phyloP scores from a whole-genome alignment of 306 rosid genomes.

The Chamaecrista fasciculata region DNA sequence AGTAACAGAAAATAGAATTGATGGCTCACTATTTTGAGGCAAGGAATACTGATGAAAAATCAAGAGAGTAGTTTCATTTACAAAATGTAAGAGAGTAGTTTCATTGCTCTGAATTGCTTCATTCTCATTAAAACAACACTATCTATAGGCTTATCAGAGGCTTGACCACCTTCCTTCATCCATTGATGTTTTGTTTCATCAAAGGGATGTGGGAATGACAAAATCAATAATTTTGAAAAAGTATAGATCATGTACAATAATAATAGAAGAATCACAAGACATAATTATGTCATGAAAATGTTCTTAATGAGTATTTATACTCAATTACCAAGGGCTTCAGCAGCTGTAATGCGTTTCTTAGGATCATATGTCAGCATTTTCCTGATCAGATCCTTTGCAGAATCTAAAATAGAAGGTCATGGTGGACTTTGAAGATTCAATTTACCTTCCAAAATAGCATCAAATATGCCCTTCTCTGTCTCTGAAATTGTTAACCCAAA shows the following conservation, averaged over 20 bases:
- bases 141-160: slow-evolving; percentile 74
- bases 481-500: slow-evolving; percentile 38
- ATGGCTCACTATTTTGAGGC: too few species aligned
- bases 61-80: too few species aligned
- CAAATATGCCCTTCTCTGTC: slow-evolving; percentile 64
- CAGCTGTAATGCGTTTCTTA: slow-evolving; percentile 74
- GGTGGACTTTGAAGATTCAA: slow-evolving; percentile 67
- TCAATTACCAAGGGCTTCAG: slow-evolving; percentile 83
- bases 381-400: slow-evolving; percentile 80
- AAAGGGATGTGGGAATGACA: not conserved
- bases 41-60: too few species aligned
- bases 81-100: too few species aligned
- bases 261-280: not conserved
- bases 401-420: slow-evolving; percentile 80
- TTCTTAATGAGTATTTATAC: too few species aligned
- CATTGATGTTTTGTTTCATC: slow-evolving; percentile 75
- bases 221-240: too few species aligned
- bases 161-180: slow-evolving; percentile 71
- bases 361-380: slow-evolving; percentile 70
- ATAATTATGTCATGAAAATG: not conserved
- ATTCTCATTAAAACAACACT: slow-evolving; percentile 82
- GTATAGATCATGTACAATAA: not conserved
- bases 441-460: slow-evolving; percentile 45
- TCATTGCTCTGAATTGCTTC: slow-evolving; percentile 98
- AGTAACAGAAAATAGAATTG: too few species aligned